Evolutionary conservation across 371 early-diverging fungal species (phyloP).

Genomic region (Capniomyces stellatus): DNA sequence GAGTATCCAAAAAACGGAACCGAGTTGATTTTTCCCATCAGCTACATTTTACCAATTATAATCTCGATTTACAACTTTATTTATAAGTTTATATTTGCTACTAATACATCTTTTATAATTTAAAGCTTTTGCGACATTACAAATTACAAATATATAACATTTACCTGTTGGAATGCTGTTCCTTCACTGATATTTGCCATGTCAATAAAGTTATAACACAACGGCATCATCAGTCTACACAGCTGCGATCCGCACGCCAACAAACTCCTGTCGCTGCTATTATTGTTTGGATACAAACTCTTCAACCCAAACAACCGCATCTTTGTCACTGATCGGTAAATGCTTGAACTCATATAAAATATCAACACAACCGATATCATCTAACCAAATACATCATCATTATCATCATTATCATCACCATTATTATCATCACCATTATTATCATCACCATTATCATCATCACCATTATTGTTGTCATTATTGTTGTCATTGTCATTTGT

Average conservation of each 20-base stretch:
- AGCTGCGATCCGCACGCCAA: slow-evolving; percentile 80
- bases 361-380: slow-evolving; percentile 50
- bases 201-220: slow-evolving; percentile 79
- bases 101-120: neutral
- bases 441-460: too few relatives aligned
- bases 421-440: too few relatives aligned
- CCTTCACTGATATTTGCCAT: slow-evolving; percentile 14
- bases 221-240: slow-evolving; percentile 71
- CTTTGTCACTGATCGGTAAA: slow-evolving; percentile 73
- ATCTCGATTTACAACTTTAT: too few relatives aligned
- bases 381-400: neutral
- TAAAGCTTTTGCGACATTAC: neutral
- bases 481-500: too few relatives aligned
- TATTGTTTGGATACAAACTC: slow-evolving; percentile 69
- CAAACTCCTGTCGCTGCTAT: slow-evolving; percentile 72
- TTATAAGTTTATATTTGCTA: slow-evolving; percentile 2
- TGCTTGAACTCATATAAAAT: slow-evolving; percentile 79
- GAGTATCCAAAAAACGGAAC: slow-evolving; percentile 73
- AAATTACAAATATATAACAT: neutral
- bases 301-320: slow-evolving; percentile 69
- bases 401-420: neutral
- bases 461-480: too few relatives aligned
- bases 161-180: slow-evolving; percentile 9
- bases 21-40: slow-evolving; percentile 72
- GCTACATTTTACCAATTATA: slow-evolving; percentile 9